These are phyloP conservation scores for Sonneratia caseolaris DNA, from an alignment of 345 rosid genomes.

Conservation along the genomic window DNA sequence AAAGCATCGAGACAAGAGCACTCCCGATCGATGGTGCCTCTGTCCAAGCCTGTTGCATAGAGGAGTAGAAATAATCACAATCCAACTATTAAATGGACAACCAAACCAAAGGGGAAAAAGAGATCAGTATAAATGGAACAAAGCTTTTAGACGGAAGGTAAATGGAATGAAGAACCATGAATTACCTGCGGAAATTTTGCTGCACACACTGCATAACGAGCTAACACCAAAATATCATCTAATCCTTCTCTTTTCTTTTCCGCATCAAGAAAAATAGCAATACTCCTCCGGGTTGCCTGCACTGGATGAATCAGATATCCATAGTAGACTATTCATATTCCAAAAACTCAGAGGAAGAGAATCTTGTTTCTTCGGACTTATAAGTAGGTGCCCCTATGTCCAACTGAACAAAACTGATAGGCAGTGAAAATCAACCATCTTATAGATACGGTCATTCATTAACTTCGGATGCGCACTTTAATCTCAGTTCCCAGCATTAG, in stretches of 20 bases:
- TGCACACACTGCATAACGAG: conserved; percentile 67
- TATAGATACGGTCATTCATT: too few species aligned
- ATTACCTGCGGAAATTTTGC: conserved; percentile 67
- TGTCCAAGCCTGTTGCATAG: conserved; percentile 56
- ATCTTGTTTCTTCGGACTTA: too few species aligned
- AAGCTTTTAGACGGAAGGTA: conserved; percentile 6
- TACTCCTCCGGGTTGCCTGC: conserved; percentile 66
- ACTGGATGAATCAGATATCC: neutral
- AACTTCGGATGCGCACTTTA: too few species aligned
- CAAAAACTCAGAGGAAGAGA: neutral
- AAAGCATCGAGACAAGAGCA: conserved; percentile 73
- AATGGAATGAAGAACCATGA: neutral
- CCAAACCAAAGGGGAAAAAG: conserved; percentile 3
- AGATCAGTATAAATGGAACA: neutral
- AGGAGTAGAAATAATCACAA: conserved; percentile 6
- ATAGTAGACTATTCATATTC: neutral
- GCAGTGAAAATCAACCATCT: too few species aligned
- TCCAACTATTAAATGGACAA: too few species aligned
- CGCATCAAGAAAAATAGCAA: conserved; percentile 74
- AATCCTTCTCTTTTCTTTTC: conserved; percentile 69
- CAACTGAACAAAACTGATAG: too few species aligned
- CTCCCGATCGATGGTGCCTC: conserved; percentile 53
- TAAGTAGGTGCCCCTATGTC: too few species aligned
- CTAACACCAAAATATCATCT: conserved; percentile 57
- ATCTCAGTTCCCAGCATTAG: too few species aligned